A percentile compares a stretch with the other conserved stretches of the same genome.
Evolutionary conservation across 2,329 filamentous ascomycete genomes (phyloP).

Genomic region (Sporothrix dimorphospora): DNA sequence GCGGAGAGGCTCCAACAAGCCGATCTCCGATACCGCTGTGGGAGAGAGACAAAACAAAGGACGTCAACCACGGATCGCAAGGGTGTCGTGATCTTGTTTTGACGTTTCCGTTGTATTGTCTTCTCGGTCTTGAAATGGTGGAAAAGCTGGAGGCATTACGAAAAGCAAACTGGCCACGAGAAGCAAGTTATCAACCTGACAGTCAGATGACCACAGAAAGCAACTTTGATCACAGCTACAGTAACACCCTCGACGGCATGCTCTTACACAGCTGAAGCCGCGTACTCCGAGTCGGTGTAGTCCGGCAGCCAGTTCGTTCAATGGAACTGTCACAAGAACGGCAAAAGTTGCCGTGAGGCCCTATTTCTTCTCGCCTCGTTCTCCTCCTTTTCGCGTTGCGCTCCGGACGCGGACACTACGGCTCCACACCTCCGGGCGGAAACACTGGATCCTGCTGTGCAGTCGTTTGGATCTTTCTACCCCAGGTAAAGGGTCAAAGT

Average conservation of each 20-base stretch:
- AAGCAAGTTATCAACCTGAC: no score
- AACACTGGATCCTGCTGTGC: neutral
- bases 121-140: neutral
- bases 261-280: no score
- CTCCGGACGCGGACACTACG: slow-evolving; percentile 1
- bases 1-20: neutral
- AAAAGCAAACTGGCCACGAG: neutral
- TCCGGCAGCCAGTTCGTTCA: no score
- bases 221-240: no score
- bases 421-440: neutral
- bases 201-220: no score
- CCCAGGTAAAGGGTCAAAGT: neutral
- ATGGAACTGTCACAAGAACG: neutral
- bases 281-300: no score
- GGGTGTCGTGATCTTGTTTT: neutral
- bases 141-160: neutral
- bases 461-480: neutral
- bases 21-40: slow-evolving; percentile 12
- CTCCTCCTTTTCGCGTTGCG: neutral
- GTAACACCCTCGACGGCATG: no score
- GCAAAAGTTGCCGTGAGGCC: neutral
- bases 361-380: neutral
- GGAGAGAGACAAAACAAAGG: no score
- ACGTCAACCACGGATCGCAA: neutral
- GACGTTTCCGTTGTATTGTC: neutral